Percentiles rank a stretch among this genome's conserved stretches.
Conservation (phyloP, 2,329 filamentous ascomycete genomes). For the Fusarium austroafricanum region DNA sequence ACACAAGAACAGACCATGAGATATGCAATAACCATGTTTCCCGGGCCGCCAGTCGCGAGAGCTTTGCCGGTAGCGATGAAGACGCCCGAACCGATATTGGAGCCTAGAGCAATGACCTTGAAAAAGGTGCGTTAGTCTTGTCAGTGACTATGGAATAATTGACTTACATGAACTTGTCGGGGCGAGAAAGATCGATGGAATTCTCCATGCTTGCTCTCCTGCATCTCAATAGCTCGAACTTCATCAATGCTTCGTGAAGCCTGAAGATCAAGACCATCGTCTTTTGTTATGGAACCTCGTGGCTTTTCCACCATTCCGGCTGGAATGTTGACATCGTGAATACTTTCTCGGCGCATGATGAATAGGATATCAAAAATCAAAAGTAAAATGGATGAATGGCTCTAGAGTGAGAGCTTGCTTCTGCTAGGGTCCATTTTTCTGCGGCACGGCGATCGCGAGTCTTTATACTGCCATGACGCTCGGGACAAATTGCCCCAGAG, state of each 20-base stretch:
- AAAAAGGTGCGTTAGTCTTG: not conserved
- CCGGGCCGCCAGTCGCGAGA: conserved; percentile 32
- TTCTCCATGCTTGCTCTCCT: conserved; percentile 24
- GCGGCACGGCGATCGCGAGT: not conserved
- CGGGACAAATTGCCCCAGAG: not conserved
- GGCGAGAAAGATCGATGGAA: conserved; percentile 36
- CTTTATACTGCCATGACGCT: conserved; percentile 9
- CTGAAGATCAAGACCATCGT: conserved; percentile 5
- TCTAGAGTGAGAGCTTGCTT: not conserved
- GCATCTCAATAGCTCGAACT: conserved; percentile 11
- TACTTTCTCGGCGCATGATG: conserved; percentile 20
- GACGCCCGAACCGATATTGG: conserved; percentile 36
- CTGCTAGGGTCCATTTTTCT: not conserved
- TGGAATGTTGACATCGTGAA: conserved; percentile 17
- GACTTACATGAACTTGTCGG: conserved; percentile 34
- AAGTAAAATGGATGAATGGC: not conserved
- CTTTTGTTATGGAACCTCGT: conserved; percentile 20
- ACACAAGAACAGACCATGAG: conserved; percentile 35
- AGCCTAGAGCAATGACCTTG: conserved; percentile 35
- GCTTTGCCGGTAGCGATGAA: conserved; percentile 36
- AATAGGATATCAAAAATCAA: not conserved
- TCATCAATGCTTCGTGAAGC: conserved; percentile 17
- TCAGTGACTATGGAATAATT: not conserved
- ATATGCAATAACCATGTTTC: conserved; percentile 35
- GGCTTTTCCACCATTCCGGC: conserved; percentile 16